Percentiles rank a stretch among this genome's conserved stretches.
phyloP scores from a whole-genome alignment of 2,329 filamentous ascomycete species.

The Colletotrichum tamarilloi region DNA sequence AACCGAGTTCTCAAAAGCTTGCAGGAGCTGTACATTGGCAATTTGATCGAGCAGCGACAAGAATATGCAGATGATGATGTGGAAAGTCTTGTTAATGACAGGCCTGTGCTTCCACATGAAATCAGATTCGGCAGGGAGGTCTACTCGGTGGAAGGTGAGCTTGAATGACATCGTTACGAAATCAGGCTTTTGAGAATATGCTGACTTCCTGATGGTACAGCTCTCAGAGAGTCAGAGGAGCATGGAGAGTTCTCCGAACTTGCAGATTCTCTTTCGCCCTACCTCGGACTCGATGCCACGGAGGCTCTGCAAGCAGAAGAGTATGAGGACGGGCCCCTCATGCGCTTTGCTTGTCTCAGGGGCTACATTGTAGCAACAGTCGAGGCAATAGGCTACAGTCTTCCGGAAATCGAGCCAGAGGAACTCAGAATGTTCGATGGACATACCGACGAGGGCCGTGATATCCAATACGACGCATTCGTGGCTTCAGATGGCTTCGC shows the following conservation, averaged over 20 bases:
- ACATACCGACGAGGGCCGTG: neutral
- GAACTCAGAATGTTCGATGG: constrained; percentile 15
- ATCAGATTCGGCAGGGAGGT: constrained; percentile 5
- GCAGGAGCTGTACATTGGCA: constrained; percentile 12
- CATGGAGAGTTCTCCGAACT: neutral
- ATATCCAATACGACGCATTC: constrained; percentile 8
- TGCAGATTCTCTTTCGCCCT: neutral
- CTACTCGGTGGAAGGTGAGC: constrained; percentile 5
- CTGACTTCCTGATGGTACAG: neutral
- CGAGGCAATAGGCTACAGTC: neutral
- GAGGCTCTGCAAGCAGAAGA: neutral
- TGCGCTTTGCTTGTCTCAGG: neutral
- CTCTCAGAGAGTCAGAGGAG: neutral
- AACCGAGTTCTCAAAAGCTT: constrained; percentile 11
- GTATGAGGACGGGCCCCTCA: neutral
- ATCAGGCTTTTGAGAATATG: rapidly evolving
- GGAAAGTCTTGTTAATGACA: neutral
- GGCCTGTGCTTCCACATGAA: neutral
- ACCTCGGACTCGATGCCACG: constrained; percentile 17
- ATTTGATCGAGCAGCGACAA: neutral
- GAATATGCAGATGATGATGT: neutral
- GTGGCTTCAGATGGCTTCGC: constrained; percentile 19
- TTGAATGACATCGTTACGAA: neutral
- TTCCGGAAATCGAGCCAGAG: neutral
- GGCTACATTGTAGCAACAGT: constrained; percentile 9